Conservation (phyloP, 371 early-diverging fungal genomes). For the Mortierella sp. region DNA sequence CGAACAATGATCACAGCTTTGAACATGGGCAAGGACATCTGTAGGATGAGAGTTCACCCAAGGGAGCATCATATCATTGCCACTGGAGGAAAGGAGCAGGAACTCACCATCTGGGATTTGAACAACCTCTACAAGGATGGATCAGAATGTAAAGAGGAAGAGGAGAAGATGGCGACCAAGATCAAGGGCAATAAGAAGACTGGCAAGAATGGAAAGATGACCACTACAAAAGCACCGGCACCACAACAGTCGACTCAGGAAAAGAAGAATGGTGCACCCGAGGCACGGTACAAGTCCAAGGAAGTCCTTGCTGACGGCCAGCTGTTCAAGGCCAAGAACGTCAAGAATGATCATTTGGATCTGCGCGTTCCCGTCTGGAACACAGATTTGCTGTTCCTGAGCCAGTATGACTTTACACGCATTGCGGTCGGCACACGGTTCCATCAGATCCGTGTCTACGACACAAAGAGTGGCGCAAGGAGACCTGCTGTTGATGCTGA, state of each 20-base stretch:
- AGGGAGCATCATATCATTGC: conserved; percentile 76
- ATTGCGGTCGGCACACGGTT: conserved; percentile 80
- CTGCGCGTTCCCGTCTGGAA: conserved; percentile 90
- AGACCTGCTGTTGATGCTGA: conserved; percentile 76
- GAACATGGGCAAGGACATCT: conserved; percentile 62
- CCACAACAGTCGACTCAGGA: conserved; percentile 40
- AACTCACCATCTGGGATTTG: conserved; percentile 83
- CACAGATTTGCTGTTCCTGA: conserved; percentile 82
- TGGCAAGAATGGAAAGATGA: conserved; percentile 30
- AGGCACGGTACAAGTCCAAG: conserved; percentile 44
- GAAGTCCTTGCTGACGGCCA: conserved; percentile 56
- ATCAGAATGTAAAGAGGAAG: background rate
- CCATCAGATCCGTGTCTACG: conserved; percentile 86
- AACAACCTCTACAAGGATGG: conserved; percentile 45
- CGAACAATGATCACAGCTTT: conserved; percentile 4
- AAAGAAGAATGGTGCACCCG: conserved; percentile 52
- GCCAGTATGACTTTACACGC: conserved; percentile 64
- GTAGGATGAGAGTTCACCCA: conserved; percentile 77
- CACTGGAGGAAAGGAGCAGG: conserved; percentile 88
- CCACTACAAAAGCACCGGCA: conserved; percentile 11
- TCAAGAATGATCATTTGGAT: conserved; percentile 81
- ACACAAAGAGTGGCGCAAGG: conserved; percentile 70
- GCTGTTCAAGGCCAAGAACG: conserved; percentile 74
- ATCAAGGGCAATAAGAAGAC: too few species aligned
- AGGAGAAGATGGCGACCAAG: background rate